Conservation (phyloP, 2,329 filamentous ascomycete species). For the Pseudocercospora ulei region DNA sequence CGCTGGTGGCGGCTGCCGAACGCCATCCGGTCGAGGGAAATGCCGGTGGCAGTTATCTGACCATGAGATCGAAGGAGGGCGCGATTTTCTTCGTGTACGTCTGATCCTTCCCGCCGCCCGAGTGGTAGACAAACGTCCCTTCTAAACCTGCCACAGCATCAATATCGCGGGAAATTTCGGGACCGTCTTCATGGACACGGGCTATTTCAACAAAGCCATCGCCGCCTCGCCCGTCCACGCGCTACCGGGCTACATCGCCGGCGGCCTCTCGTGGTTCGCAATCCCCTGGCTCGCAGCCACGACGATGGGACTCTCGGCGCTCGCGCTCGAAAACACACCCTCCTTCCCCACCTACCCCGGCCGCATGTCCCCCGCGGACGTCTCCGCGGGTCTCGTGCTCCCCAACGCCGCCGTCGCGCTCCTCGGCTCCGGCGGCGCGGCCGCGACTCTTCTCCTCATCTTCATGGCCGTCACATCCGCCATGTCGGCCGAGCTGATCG, state of each 20-base stretch:
- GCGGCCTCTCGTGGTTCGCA: constrained; percentile 81
- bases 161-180: constrained; percentile 74
- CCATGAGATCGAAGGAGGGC: constrained; percentile 71
- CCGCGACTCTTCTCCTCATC: constrained; percentile 66
- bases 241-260: constrained; percentile 77
- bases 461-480: constrained; percentile 88
- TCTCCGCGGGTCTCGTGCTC: constrained; percentile 72
- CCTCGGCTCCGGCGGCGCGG: constrained; percentile 70
- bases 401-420: constrained; percentile 77
- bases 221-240: constrained; percentile 74
- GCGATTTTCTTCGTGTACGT: constrained; percentile 65
- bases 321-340: constrained; percentile 66
- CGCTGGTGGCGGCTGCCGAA: constrained; percentile 57
- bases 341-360: constrained; percentile 62
- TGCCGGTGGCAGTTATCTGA: constrained; percentile 69
- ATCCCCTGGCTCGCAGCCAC: constrained; percentile 85
- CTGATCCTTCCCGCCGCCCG: neutral
- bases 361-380: constrained; percentile 62
- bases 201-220: constrained; percentile 91
- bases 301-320: constrained; percentile 72
- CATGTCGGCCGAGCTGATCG: constrained; percentile 72
- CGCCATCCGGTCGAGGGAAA: constrained; percentile 71
- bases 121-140: neutral
- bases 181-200: constrained; percentile 65
- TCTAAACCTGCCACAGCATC: no score